Evolutionary conservation across 352 stramenopile species (phyloP).

Genomic region (Pythium grandisporangium): DNA sequence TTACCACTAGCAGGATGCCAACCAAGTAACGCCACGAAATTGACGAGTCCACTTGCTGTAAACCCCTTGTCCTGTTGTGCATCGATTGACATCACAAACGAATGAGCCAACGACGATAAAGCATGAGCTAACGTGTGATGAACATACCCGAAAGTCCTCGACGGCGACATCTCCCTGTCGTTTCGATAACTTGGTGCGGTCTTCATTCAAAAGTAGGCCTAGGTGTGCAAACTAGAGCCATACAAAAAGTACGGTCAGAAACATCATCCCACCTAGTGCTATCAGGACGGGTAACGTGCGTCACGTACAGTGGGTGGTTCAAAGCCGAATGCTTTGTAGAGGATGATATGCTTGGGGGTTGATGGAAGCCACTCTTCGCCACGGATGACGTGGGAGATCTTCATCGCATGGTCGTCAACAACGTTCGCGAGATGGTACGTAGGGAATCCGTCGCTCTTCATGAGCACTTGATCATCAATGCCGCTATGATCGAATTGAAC

Average conservation of each 20-base stretch:
- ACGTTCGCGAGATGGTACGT: conserved; percentile 92
- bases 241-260: no score
- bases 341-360: conserved; percentile 85
- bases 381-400: conserved; percentile 96
- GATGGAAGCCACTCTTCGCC: conserved; percentile 93
- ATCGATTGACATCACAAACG: background rate
- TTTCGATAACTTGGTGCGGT: conserved; percentile 98
- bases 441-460: conserved; percentile 91
- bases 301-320: conserved; percentile 38
- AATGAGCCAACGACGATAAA: background rate
- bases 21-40: conserved; percentile 97
- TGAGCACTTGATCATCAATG: conserved; percentile 89
- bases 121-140: background rate
- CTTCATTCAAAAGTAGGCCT: conserved; percentile 94
- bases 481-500: conserved; percentile 85
- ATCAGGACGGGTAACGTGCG: no score
- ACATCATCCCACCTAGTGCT: background rate
- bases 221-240: conserved; percentile 79
- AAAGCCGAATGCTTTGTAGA: conserved; percentile 87
- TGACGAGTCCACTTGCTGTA: conserved; percentile 93
- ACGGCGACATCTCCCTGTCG: conserved; percentile 96
- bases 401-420: conserved; percentile 96
- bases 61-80: conserved; percentile 89
- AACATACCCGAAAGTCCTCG: conserved; percentile 91
- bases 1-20: conserved; percentile 94